Percentiles rank a stretch among this genome's conserved stretches.
Evolutionary conservation across 192 early-diverging fungal species (phyloP).

Genomic region (Chytriomyces confervae): DNA sequence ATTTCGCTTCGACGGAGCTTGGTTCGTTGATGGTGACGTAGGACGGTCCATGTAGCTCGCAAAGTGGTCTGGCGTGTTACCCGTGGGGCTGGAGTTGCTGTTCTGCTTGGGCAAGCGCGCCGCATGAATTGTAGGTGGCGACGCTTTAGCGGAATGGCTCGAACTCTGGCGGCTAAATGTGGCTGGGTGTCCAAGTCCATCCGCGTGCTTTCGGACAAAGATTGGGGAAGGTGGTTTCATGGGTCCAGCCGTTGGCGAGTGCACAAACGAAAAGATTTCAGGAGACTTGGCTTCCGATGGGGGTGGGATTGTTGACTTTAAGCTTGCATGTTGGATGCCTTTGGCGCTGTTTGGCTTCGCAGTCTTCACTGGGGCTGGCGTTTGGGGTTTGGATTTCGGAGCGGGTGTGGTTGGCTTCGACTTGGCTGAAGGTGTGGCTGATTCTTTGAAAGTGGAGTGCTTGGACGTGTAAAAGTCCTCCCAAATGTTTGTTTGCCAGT

Average conservation of each 20-base stretch:
- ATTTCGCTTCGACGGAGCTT: neutral
- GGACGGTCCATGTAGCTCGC: slow-evolving; percentile 21
- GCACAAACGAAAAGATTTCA: slow-evolving; percentile 19
- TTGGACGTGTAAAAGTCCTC: slow-evolving; percentile 32
- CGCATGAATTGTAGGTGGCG: neutral
- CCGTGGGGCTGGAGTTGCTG: slow-evolving; percentile 13
- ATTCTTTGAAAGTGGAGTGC: neutral
- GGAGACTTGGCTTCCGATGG: slow-evolving; percentile 24
- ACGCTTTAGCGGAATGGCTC: neutral
- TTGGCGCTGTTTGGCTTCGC: neutral
- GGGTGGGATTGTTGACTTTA: slow-evolving; percentile 18
- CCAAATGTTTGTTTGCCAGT: slow-evolving; percentile 26
- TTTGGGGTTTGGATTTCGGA: neutral
- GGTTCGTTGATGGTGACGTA: neutral
- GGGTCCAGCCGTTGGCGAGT: neutral
- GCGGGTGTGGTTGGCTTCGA: neutral
- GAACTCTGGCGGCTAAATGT: neutral
- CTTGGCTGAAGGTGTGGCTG: neutral
- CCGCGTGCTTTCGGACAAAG: neutral
- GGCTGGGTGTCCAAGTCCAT: neutral
- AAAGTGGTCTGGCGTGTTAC: slow-evolving; percentile 18
- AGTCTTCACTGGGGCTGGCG: neutral
- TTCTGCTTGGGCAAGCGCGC: neutral
- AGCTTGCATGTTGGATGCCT: slow-evolving; percentile 13
- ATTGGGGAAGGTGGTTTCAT: neutral